Base-by-base conservation (phyloP, 2,329 filamentous ascomycete genomes). In the Dactylellina sp. region DNA sequence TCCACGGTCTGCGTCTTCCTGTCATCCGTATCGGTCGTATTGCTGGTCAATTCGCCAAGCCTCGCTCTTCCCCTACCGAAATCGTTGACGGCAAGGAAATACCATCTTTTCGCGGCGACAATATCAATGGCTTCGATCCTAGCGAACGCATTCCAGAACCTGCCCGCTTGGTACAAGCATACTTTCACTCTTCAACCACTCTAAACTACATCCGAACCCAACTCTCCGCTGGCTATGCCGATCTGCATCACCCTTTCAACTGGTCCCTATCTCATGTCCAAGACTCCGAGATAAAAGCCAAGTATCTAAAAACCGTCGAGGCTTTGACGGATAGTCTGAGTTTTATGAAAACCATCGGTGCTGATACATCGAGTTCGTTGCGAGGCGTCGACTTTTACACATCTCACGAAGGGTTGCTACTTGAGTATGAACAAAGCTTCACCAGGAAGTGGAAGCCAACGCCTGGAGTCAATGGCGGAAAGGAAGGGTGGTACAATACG, bases 31-130 rank as follows among this genome's bases (percentile, higher is more conserved):
- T 99, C 79, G 95, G 92, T 14, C 89, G 95, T 74, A 97, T 98
- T 89, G 95, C 95, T 11, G 95, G 95, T 2, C 95, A 99, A 84
- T 99, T 97, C 80, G 95, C 95, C 28, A 99, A 99, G 83, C 95
- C 94, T 1, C 86, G 95, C 65, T 97, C 92, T 2, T 96, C 90
- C 78, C 91, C 94, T 0, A 93, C 88, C 39, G 95, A 99, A 83
- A 86, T 88, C 1, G 84, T 96, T 56, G 84, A 96, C 76, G 93
- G 93, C 57, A 87, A 88, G 71, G 88, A 92, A 79, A 90, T 97
- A 62, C 91, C 92, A 2, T 95, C 91, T 44, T 99, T 98, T 85
- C 86, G 95, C 59, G 95, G 95, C 14, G 95, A 99, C 78, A 98
- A 98, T 75, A 85, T 99, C 76, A 99, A 99, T 80, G 94, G 94